phyloP scores from a whole-genome alignment of 371 early-diverging fungal genomes.

The Parasitella parasitica region DNA sequence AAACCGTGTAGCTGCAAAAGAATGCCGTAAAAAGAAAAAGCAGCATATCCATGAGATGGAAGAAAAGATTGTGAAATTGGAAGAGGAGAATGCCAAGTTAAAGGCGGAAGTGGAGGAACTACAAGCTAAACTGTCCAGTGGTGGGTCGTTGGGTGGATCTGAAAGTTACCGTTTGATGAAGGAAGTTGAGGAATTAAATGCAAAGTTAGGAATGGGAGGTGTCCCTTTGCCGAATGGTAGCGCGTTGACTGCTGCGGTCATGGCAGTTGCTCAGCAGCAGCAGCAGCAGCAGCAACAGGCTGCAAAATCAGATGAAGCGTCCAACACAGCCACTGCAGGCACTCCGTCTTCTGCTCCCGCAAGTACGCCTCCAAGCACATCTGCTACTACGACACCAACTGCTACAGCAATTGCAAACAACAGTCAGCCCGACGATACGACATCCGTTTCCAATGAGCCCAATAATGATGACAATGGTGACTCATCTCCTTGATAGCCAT shows the following conservation, averaged over 20 bases:
- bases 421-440: background rate
- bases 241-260: background rate
- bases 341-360: background rate
- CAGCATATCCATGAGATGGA: slow-evolving; percentile 74
- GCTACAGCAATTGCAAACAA: background rate
- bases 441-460: background rate
- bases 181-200: slow-evolving; percentile 69
- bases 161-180: slow-evolving; percentile 63
- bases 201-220: slow-evolving; percentile 62
- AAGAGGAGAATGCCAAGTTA: slow-evolving; percentile 62
- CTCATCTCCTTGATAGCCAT: too few species aligned
- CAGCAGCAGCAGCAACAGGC: background rate
- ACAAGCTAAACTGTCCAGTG: slow-evolving; percentile 60
- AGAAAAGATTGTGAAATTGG: slow-evolving; percentile 61
- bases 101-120: slow-evolving; percentile 68
- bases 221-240: slow-evolving; percentile 34
- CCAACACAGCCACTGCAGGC: background rate
- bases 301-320: background rate
- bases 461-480: background rate
- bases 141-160: slow-evolving; percentile 54
- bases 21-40: slow-evolving; percentile 84
- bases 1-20: slow-evolving; percentile 80
- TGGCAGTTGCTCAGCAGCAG: background rate
- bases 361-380: background rate
- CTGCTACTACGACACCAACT: background rate